Base-by-base conservation (phyloP, 352 stramenopile genomes). In the Phytophthora multivora region DNA sequence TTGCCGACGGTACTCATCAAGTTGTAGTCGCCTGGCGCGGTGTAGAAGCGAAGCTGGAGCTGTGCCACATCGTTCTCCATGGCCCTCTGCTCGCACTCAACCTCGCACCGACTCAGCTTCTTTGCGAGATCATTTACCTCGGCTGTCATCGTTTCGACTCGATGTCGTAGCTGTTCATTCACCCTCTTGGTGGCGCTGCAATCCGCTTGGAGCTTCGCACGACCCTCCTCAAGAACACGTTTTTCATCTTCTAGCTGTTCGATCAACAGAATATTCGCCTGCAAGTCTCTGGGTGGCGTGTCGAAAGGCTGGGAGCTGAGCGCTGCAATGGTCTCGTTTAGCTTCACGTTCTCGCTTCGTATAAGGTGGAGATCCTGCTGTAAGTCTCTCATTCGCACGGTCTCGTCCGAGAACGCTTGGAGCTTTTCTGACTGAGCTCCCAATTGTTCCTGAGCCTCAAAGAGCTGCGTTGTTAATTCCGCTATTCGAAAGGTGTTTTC, bases 31-130 rank as follows among this genome's bases (percentile, higher is more conserved):
- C 63, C 63, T 0, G 64, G 66, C 10, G 52, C 48, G 11, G 75
- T 62, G 51, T 85, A 86, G 30, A 88, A 90, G 12, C 81, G 71
- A 12, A 91, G 59, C 48, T 89, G 71, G 9, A 90, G 67, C 53
- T 78, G 54, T 1, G 77, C 71, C 4, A 91, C 66, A 21, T 89
- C 74, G 19, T 69, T 75, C n/a, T 80, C 73, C 61, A 80, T 77
- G 12, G 45, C 45, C 16, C 56, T 62, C 6, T 66, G 66, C 43
- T 91, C 79, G 18, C 50, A 65, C 7, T 75, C 61, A 1, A 62
- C 33, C 30, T 65, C 63, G 3, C 15, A n/a, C 1, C 39, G 33
- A 47, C 18, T 59, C 16, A 76, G 16, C 28, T 71, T 11, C 16
- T 30, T 40, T 19, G 62, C 67, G 2, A 84, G 59, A 2, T 66